Base-by-base conservation (phyloP, 345 rosid genomes). In the Eucalyptus sp. region DNA sequence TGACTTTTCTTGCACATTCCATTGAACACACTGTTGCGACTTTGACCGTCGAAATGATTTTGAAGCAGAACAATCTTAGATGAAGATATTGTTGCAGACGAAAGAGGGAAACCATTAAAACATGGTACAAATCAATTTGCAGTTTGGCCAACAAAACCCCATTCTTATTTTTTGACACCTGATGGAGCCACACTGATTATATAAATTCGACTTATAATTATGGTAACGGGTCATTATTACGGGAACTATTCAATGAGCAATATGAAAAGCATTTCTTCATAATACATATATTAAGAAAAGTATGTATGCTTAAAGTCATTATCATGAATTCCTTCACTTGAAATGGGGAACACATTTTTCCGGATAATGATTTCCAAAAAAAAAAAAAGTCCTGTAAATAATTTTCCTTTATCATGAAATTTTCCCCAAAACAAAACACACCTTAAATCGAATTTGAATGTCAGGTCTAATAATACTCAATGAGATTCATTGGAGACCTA, bases 341-440 rank as follows among this genome's bases (percentile, higher is more conserved):
- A 8, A 66, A 66, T 7, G 41, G 20, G 0, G 6, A 66, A 66
- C 2, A 7, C 33, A 14, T 64, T 64, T 7, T 66, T n/a, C 18
- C 0, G 0, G 8, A 14, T 66, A 15, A 66, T 66, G 5, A 66
- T n/a, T 66, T 66, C 10, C 10, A 3, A 14, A 3, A n/a, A 52
- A 52, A 50, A 50, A 51, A 18, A 8, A n/a, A 14, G 16, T 4
- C 11, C 0, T 8, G 5, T 0, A 66, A n/a, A n/a, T n/a, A 7
- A n/a, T 66, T n/a, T n/a, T n/a, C 2, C 2, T n/a, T 66, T 66
- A n/a, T n/a, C 5, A 64, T 14, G 0, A 3, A 64, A 64, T n/a
- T n/a, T n/a, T 64, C 2, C 2, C 0, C 0, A 0, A 64, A 29
- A n/a, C 0, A 64, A 64, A 64, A 64, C 0, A 24, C 29, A 56